Conservation (phyloP, 257 asterid genomes). For the Solanum medicagineum region DNA sequence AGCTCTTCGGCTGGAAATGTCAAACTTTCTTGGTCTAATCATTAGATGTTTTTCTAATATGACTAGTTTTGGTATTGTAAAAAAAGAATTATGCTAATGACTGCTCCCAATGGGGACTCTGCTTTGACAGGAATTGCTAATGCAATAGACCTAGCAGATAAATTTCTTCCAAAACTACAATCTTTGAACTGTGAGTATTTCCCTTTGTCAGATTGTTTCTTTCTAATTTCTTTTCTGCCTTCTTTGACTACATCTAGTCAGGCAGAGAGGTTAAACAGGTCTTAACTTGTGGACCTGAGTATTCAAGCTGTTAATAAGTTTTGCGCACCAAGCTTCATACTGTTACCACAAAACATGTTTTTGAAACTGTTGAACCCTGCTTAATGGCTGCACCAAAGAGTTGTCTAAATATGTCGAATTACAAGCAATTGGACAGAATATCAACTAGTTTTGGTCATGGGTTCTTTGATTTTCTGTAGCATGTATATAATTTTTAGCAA, state of each 20-base stretch:
- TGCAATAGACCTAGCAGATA: constrained; percentile 94
- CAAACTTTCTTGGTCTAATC: constrained; percentile 2
- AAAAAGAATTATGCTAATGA: not conserved
- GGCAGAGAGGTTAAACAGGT: not conserved
- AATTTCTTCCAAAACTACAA: constrained; percentile 86
- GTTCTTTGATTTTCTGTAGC: not conserved
- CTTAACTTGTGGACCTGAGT: not conserved
- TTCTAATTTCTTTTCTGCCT: not conserved
- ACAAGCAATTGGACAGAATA: not conserved
- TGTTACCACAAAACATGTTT: not conserved
- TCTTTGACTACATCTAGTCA: not conserved
- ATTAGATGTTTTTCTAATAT: not conserved
- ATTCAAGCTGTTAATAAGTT: not conserved
- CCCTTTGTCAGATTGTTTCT: not conserved
- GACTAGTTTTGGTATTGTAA: not conserved
- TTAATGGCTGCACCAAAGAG: not conserved
- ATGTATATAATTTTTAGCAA: not conserved
- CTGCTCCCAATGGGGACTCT: constrained; percentile 9
- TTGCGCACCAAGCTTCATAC: not conserved
- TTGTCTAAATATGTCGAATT: not conserved
- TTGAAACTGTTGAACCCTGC: not conserved
- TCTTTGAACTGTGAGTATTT: constrained; percentile 71
- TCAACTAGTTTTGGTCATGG: not conserved
- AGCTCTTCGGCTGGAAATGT: not conserved
- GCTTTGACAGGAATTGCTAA: constrained; percentile 75